These are phyloP conservation scores for Gilbertella persicaria DNA, from an alignment of 371 early-diverging fungal species.

Conservation along the genomic window DNA sequence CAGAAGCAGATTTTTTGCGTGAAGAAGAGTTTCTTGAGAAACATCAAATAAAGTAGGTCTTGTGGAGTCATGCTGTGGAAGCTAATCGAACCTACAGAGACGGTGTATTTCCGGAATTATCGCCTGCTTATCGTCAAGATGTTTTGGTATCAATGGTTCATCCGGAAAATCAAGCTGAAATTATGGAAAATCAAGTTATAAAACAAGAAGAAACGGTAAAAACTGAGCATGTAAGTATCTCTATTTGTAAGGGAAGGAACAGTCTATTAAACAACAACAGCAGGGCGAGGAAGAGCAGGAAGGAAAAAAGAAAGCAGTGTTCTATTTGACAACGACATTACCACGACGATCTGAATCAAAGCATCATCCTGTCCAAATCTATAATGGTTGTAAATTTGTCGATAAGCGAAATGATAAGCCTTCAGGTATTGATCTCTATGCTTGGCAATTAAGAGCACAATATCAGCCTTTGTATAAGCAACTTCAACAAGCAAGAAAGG, in stretches of 20 bases:
- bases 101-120: constrained; percentile 1
- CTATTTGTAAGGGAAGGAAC: constrained; percentile 1
- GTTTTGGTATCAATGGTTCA: too few species aligned
- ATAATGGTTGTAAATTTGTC: constrained; percentile 41
- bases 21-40: constrained; percentile 28
- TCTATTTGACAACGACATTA: constrained; percentile 31
- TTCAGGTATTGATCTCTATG: constrained; percentile 59
- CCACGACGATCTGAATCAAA: constrained; percentile 31
- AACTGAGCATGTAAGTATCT: too few species aligned
- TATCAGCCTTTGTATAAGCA: constrained; percentile 69
- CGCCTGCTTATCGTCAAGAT: too few species aligned
- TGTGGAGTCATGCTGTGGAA: background rate
- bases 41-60: constrained; percentile 29
- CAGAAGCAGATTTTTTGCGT: constrained; percentile 17
- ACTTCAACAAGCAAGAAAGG: constrained; percentile 70
- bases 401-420: constrained; percentile 37
- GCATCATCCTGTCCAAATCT: constrained; percentile 39
- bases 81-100: background rate
- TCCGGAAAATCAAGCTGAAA: too few species aligned
- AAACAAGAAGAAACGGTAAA: too few species aligned
- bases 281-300: background rate
- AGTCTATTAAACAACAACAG: background rate
- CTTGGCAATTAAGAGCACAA: constrained; percentile 72
- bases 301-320: background rate
- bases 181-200: too few species aligned